Conservation (phyloP, 78 protist species). For the slime mould (Dictyostelium discoideum) region DNA sequence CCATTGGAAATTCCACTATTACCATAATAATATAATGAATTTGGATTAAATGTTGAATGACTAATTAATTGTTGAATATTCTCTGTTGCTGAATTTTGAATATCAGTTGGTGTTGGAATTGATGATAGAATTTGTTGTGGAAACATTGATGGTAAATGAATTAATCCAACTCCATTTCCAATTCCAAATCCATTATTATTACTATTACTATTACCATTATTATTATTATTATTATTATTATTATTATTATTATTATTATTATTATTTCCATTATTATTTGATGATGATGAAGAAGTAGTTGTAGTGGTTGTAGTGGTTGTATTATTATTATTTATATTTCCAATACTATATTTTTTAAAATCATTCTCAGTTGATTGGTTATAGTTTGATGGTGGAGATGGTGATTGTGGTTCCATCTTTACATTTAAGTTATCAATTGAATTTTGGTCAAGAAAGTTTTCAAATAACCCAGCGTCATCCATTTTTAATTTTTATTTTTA, state of each 20-base stretch:
- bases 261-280: background rate
- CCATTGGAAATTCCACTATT: too few species aligned
- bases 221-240: background rate
- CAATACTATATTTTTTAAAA: background rate
- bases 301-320: background rate
- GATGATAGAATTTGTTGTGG: slow-evolving; percentile 17
- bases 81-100: slow-evolving; percentile 40
- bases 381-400: background rate
- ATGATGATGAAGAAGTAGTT: background rate
- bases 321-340: background rate
- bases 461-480: slow-evolving; percentile 53
- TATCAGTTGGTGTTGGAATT: slow-evolving; percentile 17
- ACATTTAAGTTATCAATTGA: background rate
- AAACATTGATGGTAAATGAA: slow-evolving; percentile 8
- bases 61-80: slow-evolving; percentile 1
- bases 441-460: background rate
- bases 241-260: too few species aligned
- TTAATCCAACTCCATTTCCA: background rate
- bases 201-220: background rate
- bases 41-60: slow-evolving; percentile 2
- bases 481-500: background rate
- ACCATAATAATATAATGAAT: slow-evolving; percentile 15
- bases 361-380: background rate
- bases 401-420: slow-evolving; percentile 2
- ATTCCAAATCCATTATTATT: too few species aligned